Evolutionary conservation across 768 basidiomycete genomes (phyloP).

Genomic region (Tricholoma sp.): DNA sequence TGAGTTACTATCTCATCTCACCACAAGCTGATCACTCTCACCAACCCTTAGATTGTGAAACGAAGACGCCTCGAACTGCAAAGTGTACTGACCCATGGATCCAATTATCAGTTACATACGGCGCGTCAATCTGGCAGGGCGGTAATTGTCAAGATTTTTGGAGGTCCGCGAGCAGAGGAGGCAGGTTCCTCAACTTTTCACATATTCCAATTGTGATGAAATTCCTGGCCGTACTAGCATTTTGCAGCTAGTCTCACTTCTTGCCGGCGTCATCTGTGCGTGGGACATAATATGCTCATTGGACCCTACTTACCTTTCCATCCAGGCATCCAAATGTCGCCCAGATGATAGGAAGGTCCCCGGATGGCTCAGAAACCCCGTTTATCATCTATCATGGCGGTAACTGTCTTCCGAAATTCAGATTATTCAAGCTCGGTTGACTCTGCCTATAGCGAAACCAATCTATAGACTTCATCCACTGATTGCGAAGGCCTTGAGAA

Average conservation of each 20-base stretch:
- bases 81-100: neutral
- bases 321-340: neutral
- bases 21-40: neutral
- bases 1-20: neutral
- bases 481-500: neutral
- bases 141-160: neutral
- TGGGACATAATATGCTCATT: neutral
- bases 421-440: neutral
- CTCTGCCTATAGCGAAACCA: neutral
- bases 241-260: neutral
- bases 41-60: neutral
- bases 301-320: neutral
- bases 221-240: neutral
- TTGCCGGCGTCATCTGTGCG: neutral
- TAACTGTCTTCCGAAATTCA: neutral
- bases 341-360: neutral
- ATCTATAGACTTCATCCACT: neutral
- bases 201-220: neutral
- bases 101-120: neutral
- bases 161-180: neutral
- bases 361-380: neutral
- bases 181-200: neutral
- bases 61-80: neutral
- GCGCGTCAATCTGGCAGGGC: neutral
- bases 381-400: neutral